These are phyloP conservation scores for Chrysanthemum seticuspe DNA, from an alignment of 129 eudicot genomes.

Conservation along the genomic window DNA sequence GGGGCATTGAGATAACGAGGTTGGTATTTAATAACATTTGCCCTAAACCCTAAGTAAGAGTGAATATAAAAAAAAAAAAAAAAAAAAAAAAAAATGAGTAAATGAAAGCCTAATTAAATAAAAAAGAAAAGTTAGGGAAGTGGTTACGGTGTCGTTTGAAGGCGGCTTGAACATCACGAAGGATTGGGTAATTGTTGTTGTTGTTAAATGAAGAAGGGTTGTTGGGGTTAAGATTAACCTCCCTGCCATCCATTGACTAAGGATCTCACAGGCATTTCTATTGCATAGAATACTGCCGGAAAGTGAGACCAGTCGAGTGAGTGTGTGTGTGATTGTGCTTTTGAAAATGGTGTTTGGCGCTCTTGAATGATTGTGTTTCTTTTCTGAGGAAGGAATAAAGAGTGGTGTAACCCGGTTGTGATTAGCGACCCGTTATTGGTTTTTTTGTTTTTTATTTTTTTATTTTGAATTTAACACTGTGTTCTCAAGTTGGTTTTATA, in stretches of 20 bases:
- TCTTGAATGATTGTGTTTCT: no score
- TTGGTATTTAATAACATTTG: no score
- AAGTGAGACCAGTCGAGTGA: no score
- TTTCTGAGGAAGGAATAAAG: no score
- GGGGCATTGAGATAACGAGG: no score
- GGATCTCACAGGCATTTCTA: slow-evolving; percentile 64
- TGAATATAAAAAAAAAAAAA: neutral
- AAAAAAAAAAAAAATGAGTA: neutral
- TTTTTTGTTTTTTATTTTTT: no score
- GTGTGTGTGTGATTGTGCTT: no score
- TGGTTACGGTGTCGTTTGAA: slow-evolving; percentile 76
- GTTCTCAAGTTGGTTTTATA: no score
- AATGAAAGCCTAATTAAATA: neutral
- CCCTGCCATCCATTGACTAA: slow-evolving; percentile 71
- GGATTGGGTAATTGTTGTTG: neutral
- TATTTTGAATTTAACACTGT: no score
- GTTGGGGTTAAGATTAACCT: slow-evolving; percentile 54
- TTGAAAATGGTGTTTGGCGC: no score
- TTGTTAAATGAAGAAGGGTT: neutral
- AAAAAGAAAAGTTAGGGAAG: neutral
- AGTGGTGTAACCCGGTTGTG: no score
- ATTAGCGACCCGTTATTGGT: no score
- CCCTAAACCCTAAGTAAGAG: neutral
- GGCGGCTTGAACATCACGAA: slow-evolving; percentile 84
- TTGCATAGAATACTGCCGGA: neutral